Conservation (phyloP, 2,329 filamentous ascomycete genomes). For the Xylariaceae sp. region DNA sequence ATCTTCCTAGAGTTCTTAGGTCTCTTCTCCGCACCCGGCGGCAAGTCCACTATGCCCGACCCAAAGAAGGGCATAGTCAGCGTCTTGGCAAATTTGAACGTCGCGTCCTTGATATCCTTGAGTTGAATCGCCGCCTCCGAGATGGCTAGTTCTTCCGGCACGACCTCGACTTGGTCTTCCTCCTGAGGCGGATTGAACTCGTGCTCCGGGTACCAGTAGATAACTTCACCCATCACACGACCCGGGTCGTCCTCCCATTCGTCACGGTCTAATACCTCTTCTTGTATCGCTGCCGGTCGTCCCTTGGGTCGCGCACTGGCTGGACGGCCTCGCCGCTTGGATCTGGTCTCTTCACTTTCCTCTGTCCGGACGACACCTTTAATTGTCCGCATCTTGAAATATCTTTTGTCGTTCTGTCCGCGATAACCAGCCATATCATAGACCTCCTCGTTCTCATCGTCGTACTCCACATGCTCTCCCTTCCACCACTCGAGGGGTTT, state of each 20-base stretch:
- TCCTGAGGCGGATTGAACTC: slow-evolving; percentile 50
- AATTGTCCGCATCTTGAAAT: slow-evolving; percentile 64
- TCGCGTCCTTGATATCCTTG: slow-evolving; percentile 57
- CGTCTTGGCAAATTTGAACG: slow-evolving; percentile 87
- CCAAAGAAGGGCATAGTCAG: slow-evolving; percentile 82
- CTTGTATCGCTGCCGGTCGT: slow-evolving; percentile 29
- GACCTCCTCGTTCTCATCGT: slow-evolving; percentile 52
- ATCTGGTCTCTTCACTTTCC: slow-evolving; percentile 42
- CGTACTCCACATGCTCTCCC: slow-evolving; percentile 73
- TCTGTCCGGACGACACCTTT: slow-evolving; percentile 76
- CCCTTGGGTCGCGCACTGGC: slow-evolving; percentile 8
- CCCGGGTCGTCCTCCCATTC: slow-evolving; percentile 70
- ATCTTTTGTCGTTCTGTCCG: slow-evolving; percentile 1
- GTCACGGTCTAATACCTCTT: slow-evolving; percentile 56
- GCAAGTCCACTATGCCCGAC: slow-evolving; percentile 83
- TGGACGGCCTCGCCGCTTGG: slow-evolving; percentile 22
- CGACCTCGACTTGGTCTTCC: slow-evolving; percentile 52
- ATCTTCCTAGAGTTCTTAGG: slow-evolving; percentile 91
- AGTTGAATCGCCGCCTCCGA: slow-evolving; percentile 54
- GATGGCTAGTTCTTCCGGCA: slow-evolving; percentile 54
- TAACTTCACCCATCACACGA: slow-evolving; percentile 58
- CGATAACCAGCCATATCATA: slow-evolving; percentile 36
- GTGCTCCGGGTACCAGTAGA: slow-evolving; percentile 58
- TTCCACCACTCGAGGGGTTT: slow-evolving; percentile 82
- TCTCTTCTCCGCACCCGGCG: slow-evolving; percentile 76